These are phyloP conservation scores for Ensete glaucum DNA, from an alignment of 176 grass and related monocot species.

Conservation along the genomic window DNA sequence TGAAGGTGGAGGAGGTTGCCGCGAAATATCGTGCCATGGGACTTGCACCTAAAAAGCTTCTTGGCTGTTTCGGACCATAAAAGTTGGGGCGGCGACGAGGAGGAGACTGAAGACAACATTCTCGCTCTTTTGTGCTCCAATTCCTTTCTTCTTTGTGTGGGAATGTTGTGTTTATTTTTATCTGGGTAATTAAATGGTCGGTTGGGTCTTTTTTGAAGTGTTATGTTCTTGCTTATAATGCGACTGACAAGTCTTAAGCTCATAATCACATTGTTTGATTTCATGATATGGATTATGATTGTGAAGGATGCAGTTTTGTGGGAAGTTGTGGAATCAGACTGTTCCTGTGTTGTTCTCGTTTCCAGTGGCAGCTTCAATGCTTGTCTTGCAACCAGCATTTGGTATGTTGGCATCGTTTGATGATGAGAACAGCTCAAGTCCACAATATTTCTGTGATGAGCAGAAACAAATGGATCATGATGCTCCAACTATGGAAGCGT, in stretches of 20 bases:
- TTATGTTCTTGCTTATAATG: slow-evolving; percentile 45
- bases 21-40: slow-evolving; percentile 82
- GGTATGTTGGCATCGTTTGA: no score
- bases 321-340: no score
- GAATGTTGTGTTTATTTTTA: slow-evolving; percentile 7
- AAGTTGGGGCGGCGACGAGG: not conserved
- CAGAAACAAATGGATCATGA: no score
- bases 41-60: slow-evolving; percentile 61
- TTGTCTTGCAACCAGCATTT: no score
- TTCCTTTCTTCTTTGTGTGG: slow-evolving; percentile 28
- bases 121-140: slow-evolving; percentile 19
- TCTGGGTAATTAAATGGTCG: not conserved
- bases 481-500: no score
- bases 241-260: slow-evolving; percentile 14
- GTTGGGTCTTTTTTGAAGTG: slow-evolving; percentile 34
- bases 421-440: no score
- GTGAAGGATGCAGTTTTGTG: no score
- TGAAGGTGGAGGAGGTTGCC: slow-evolving; percentile 76
- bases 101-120: not conserved
- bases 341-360: no score
- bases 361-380: no score
- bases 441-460: no score
- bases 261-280: no score
- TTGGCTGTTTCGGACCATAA: slow-evolving; percentile 78
- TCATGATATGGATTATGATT: no score